Base-by-base conservation (phyloP, 768 basidiomycete genomes). In the Leccinum rimulosum region DNA sequence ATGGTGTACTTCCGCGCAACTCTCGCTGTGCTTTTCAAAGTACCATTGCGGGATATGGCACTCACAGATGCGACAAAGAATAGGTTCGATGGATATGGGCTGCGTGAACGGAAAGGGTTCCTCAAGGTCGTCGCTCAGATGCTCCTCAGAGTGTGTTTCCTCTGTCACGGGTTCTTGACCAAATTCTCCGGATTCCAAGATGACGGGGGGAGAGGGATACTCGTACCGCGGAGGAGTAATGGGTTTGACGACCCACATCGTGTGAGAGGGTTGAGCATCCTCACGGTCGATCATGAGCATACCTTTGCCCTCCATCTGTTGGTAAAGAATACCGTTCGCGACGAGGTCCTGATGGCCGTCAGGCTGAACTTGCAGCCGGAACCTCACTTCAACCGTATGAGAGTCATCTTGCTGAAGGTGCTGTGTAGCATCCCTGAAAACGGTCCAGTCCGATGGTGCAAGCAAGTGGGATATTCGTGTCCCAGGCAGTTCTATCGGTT, bases 21-120 rank as follows among this genome's bases (percentile, higher is more conserved):
- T 98, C 76, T 99, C 97, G 82, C 94, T 98, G 78, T 99, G 97
- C 78, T 98, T 98, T 78, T 98, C 97, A 72, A 99, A 99, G 78
- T 95, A 99, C 97, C 97, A 99, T 61, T 96, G 91, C 3, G 96
- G 95, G 58, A 98, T 91, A 65, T 91, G 88, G 69, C 90, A 87
- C 75, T 99, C 97, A 79, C 97, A 99, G 62, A 99, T 99, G 31
- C 97, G 91, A 76, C 97, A 98, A 22, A 99, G 81, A 53, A 98
- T 91, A 30, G 83, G 86, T 60, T 91, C 85, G 27, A 83, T 86
- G 68, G 86, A 88, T 74, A 98, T 89, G 25, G 89, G 86, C 22
- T 86, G 83, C 48, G 79, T 78, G 72, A 89, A 86, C 8, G 92
- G 89, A 73, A 95, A 91, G 3, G 88, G 85, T 2, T 85, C 86